phyloP scores from a whole-genome alignment of 2,329 filamentous ascomycete species.

The Nothopassalora personata region DNA sequence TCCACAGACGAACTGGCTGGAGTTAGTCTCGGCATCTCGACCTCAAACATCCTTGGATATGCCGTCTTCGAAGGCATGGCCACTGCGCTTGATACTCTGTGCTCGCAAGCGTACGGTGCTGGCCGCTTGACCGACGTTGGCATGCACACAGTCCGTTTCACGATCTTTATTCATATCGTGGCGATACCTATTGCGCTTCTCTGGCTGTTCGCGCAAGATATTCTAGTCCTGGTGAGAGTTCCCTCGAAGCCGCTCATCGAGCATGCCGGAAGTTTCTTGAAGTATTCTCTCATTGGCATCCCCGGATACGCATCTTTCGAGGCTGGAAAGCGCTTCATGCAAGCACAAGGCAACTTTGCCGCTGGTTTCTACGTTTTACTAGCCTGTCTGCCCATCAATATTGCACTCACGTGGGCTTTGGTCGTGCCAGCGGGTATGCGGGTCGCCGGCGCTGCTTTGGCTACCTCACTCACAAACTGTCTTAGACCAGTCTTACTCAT shows the following conservation, averaged over 20 bases:
- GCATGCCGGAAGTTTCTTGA: constrained; percentile 47
- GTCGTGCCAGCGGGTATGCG: constrained; percentile 37
- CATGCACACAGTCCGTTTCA: constrained; percentile 50
- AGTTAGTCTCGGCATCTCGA: constrained; percentile 49
- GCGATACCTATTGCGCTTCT: constrained; percentile 46
- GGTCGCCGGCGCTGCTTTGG: constrained; percentile 49
- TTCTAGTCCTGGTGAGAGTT: constrained; percentile 41
- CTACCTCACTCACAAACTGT: constrained; percentile 38
- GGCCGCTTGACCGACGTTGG: constrained; percentile 47
- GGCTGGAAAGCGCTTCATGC: constrained; percentile 50
- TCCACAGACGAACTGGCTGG: constrained; percentile 50
- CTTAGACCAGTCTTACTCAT: constrained; percentile 46
- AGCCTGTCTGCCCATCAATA: constrained; percentile 16
- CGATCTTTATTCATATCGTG: constrained; percentile 45
- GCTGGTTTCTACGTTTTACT: constrained; percentile 32
- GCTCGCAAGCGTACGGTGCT: constrained; percentile 49
- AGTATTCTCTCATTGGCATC: constrained; percentile 45
- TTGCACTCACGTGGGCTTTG: constrained; percentile 15
- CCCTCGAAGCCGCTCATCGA: constrained; percentile 45
- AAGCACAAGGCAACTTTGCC: constrained; percentile 52
- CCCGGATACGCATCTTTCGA: constrained; percentile 53
- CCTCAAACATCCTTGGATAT: constrained; percentile 51
- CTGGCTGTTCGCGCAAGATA: constrained; percentile 46
- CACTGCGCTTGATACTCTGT: constrained; percentile 48
- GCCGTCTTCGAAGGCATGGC: constrained; percentile 50